Percentiles rank a stretch among this genome's conserved stretches.
These are phyloP conservation scores for Panicum virgatum DNA, from an alignment of 202 grass and related monocot genomes.

Conservation along the genomic window DNA sequence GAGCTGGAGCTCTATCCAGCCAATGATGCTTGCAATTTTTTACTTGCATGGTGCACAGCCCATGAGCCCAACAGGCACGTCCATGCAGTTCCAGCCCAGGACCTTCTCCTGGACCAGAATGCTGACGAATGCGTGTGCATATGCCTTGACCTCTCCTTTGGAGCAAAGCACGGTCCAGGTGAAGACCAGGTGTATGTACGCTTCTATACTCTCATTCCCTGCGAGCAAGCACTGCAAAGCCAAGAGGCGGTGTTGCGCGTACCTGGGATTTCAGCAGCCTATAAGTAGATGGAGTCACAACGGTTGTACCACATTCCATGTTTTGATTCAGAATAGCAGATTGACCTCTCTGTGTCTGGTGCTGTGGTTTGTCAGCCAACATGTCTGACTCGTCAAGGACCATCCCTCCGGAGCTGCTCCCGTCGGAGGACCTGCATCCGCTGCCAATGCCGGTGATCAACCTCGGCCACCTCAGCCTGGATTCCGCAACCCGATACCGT, in stretches of 20 bases:
- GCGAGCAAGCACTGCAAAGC: background rate
- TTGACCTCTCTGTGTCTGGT: background rate
- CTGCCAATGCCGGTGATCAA: slow-evolving; percentile 44
- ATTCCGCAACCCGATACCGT: background rate
- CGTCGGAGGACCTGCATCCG: background rate
- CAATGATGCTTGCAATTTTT: background rate
- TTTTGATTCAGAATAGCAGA: background rate
- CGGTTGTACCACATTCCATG: background rate
- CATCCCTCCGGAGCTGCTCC: slow-evolving; percentile 35
- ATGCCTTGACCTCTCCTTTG: slow-evolving; percentile 33
- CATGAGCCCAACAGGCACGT: background rate
- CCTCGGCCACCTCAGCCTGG: slow-evolving; percentile 47
- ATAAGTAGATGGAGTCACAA: slow-evolving; percentile 36
- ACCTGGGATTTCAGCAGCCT: slow-evolving; percentile 16
- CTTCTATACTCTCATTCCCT: background rate
- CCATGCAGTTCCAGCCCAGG: background rate
- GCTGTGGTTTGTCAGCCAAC: background rate
- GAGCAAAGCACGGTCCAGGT: slow-evolving; percentile 33
- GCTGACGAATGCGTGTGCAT: slow-evolving; percentile 8
- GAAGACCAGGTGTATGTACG: slow-evolving; percentile 20
- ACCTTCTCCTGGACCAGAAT: slow-evolving; percentile 26
- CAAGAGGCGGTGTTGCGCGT: background rate
- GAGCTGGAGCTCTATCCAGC: background rate
- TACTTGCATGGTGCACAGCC: background rate
- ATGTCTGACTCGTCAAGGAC: slow-evolving; percentile 39